These are phyloP conservation scores for Tricharina praecox DNA, from an alignment of 495 filamentous ascomycete species.

Conservation along the genomic window DNA sequence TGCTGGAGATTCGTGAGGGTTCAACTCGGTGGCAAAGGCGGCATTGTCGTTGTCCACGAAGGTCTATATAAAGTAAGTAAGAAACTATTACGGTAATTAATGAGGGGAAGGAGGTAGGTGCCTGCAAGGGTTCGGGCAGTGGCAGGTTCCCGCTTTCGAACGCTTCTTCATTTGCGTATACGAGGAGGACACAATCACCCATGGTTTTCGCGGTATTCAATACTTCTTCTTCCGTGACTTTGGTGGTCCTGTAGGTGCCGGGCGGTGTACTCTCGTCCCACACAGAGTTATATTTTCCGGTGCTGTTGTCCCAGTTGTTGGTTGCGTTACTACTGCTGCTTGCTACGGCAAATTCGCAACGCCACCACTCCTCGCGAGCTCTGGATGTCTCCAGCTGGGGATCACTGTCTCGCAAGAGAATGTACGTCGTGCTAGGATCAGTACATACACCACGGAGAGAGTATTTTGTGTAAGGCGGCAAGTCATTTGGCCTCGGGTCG, in stretches of 20 bases:
- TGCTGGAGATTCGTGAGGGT: slow-evolving; percentile 7
- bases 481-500: slow-evolving; percentile 7
- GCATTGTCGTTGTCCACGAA: slow-evolving; percentile 24
- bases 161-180: slow-evolving; percentile 29
- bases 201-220: slow-evolving; percentile 26
- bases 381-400: no score
- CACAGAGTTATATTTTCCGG: no score
- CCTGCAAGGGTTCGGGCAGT: slow-evolving; percentile 28
- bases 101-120: slow-evolving; percentile 10
- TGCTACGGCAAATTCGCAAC: slow-evolving; percentile 18
- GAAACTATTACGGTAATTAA: neutral
- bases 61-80: slow-evolving; percentile 14
- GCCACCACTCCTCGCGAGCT: slow-evolving; percentile 31
- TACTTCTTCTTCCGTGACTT: slow-evolving; percentile 28
- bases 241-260: slow-evolving; percentile 19
- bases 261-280: slow-evolving; percentile 16
- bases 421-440: slow-evolving; percentile 15
- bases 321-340: slow-evolving; percentile 4
- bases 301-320: slow-evolving; percentile 10
- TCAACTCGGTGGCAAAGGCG: slow-evolving; percentile 19
- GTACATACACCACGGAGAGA: slow-evolving; percentile 19
- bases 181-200: slow-evolving; percentile 23
- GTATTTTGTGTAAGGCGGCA: slow-evolving; percentile 16
- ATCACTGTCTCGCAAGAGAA: slow-evolving; percentile 14
- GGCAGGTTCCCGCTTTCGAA: slow-evolving; percentile 14